These are phyloP conservation scores for Gynostemma pentaphyllum DNA, from an alignment of 306 rosid species.

Conservation along the genomic window DNA sequence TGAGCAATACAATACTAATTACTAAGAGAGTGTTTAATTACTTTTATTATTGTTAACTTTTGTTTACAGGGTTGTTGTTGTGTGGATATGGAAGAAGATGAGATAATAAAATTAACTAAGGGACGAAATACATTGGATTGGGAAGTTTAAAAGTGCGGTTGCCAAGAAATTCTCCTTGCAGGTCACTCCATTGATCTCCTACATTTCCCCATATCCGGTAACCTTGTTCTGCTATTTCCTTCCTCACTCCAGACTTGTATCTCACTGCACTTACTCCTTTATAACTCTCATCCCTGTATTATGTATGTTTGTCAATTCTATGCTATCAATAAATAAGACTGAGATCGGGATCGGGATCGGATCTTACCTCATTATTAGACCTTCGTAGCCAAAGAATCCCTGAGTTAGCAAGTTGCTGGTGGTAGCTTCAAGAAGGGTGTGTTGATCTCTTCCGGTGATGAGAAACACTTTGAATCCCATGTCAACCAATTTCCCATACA, in stretches of 20 bases:
- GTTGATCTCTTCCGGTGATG: conserved; percentile 57
- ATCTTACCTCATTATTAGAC: conserved; percentile 63
- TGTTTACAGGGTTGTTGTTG: too few species aligned
- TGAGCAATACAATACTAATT: too few species aligned
- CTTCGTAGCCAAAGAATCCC: conserved; percentile 50
- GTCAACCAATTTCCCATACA: conserved; percentile 29
- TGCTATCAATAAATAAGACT: too few species aligned
- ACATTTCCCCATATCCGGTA: conserved; percentile 81
- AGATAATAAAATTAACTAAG: conserved; percentile 19
- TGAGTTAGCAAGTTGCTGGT: conserved; percentile 36
- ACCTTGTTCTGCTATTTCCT: conserved; percentile 46
- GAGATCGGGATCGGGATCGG: too few species aligned
- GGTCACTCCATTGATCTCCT: conserved; percentile 95
- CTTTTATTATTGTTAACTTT: too few species aligned
- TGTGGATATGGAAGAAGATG: neutral
- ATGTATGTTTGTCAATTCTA: neutral
- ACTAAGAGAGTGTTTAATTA: too few species aligned
- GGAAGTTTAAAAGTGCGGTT: conserved; percentile 75
- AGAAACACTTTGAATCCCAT: conserved; percentile 55
- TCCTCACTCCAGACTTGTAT: conserved; percentile 50
- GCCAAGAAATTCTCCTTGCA: conserved; percentile 56
- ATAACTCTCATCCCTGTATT: conserved; percentile 26
- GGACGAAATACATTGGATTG: conserved; percentile 83
- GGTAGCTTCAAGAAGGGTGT: conserved; percentile 36
- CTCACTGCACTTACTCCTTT: conserved; percentile 47